Conservation (phyloP, 2,329 filamentous ascomycete species). For the Botrytis deweyae region DNA sequence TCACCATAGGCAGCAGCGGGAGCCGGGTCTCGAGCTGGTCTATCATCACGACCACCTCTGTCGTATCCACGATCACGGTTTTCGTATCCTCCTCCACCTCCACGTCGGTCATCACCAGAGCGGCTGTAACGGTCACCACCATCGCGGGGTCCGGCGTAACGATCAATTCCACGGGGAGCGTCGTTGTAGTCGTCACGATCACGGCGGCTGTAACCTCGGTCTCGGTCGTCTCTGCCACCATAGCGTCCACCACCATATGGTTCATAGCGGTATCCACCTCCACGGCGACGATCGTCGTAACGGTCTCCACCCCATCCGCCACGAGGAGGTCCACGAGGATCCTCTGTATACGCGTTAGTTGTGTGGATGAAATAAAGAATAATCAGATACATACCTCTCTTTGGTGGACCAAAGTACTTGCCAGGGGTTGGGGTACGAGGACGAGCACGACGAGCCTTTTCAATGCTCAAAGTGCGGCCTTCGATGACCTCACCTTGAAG, state of each 20-base stretch:
- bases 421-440: conserved; percentile 95
- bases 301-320: conserved; percentile 43
- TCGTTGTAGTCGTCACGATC: conserved; percentile 41
- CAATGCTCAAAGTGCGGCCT: conserved; percentile 93
- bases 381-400: conserved; percentile 72
- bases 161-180: conserved; percentile 41
- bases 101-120: conserved; percentile 45
- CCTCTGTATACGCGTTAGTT: conserved; percentile 45
- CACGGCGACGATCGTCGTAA: conserved; percentile 48
- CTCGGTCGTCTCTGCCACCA: conserved; percentile 47
- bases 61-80: conserved; percentile 45
- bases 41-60: conserved; percentile 52
- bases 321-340: conserved; percentile 50
- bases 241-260: conserved; percentile 33
- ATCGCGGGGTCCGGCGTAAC: conserved; percentile 32
- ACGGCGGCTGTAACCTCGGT: conserved; percentile 44
- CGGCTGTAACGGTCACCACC: conserved; percentile 33
- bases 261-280: conserved; percentile 35
- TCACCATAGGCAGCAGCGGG: conserved; percentile 46
- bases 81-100: conserved; percentile 48
- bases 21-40: conserved; percentile 43
- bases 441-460: conserved; percentile 94
- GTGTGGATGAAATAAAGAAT: conserved; percentile 40
- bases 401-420: conserved; percentile 98
- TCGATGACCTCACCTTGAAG: conserved; percentile 94